A percentile compares a stretch with the other conserved stretches of the same genome.
These are phyloP conservation scores for Cutaneotrichosporon cutaneum DNA, from an alignment of 1,284 basidiomycete species.

Conservation along the genomic window DNA sequence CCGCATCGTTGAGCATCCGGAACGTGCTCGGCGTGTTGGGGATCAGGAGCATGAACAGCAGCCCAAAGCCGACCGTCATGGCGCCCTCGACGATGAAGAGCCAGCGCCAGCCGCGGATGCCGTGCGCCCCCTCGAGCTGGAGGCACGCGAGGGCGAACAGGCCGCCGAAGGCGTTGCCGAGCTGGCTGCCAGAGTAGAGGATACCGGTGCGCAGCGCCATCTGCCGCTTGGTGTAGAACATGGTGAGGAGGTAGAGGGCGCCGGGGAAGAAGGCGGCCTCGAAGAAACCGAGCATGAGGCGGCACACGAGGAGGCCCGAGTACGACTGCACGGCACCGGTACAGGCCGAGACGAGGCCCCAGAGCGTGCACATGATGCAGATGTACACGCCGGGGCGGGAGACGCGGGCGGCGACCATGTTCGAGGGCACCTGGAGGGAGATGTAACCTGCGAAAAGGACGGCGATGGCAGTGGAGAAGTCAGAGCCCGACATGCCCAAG, in stretches of 20 bases:
- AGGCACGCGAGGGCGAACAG: constrained; percentile 36
- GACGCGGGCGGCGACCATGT: constrained; percentile 38
- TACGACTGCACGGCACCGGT: constrained; percentile 41
- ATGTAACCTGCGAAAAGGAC: neutral
- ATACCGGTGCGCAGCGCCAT: constrained; percentile 35
- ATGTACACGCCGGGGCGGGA: constrained; percentile 41
- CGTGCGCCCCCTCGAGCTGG: constrained; percentile 36
- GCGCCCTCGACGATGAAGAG: constrained; percentile 40
- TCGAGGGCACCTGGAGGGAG: constrained; percentile 47
- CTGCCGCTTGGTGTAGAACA: constrained; percentile 47
- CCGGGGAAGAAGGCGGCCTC: constrained; percentile 49
- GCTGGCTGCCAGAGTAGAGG: constrained; percentile 42
- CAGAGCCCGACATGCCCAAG: constrained; percentile 22
- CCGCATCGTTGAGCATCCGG: constrained; percentile 36
- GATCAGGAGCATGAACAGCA: constrained; percentile 39
- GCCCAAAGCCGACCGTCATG: constrained; percentile 36
- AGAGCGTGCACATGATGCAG: constrained; percentile 30
- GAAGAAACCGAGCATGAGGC: constrained; percentile 33
- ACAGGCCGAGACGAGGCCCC: constrained; percentile 42
- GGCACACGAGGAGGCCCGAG: constrained; percentile 25
- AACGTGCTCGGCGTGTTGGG: constrained; percentile 42
- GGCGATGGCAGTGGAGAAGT: constrained; percentile 20
- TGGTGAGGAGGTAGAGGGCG: constrained; percentile 38
- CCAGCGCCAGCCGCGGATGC: constrained; percentile 44
- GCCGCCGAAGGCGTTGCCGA: constrained; percentile 48